Percentiles rank a stretch among this genome's conserved stretches.
Conservation (phyloP, 2,329 filamentous ascomycete genomes). For the Colletotrichum theobromicola region DNA sequence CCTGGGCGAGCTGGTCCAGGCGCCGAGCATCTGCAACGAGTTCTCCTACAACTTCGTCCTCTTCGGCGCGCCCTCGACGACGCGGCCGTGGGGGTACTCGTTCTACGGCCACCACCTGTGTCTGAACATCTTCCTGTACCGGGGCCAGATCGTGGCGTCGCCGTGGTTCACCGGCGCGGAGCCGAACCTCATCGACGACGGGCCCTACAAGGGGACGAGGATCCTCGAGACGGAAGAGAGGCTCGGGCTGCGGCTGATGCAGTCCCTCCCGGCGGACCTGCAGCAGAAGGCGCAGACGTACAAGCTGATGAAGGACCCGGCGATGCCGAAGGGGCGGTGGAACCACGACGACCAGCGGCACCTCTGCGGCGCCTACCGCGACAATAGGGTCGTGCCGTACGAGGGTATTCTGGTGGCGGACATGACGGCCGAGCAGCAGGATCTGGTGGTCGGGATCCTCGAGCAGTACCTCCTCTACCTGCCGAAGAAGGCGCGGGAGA, state of each 20-base stretch:
- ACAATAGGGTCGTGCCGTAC: slow-evolving; percentile 78
- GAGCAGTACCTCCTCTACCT: slow-evolving; percentile 73
- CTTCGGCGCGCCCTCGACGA: slow-evolving; percentile 66
- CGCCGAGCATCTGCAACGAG: slow-evolving; percentile 71
- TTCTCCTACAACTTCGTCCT: slow-evolving; percentile 78
- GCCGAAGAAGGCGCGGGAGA: slow-evolving; percentile 57
- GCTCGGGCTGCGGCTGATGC: slow-evolving; percentile 73
- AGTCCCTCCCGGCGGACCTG: slow-evolving; percentile 53
- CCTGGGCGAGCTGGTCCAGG: slow-evolving; percentile 70
- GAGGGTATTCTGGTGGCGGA: slow-evolving; percentile 66
- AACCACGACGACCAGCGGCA: slow-evolving; percentile 84
- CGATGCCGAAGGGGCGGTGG: slow-evolving; percentile 74
- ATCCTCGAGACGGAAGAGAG: slow-evolving; percentile 71
- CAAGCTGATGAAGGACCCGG: slow-evolving; percentile 64
- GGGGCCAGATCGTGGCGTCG: slow-evolving; percentile 68
- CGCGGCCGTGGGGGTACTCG: slow-evolving; percentile 71
- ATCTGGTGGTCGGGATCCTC: slow-evolving; percentile 62
- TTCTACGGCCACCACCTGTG: slow-evolving; percentile 84
- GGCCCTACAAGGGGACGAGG: slow-evolving; percentile 65
- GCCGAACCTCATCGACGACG: slow-evolving; percentile 74
- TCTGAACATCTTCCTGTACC: slow-evolving; percentile 71
- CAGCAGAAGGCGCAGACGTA: slow-evolving; percentile 62
- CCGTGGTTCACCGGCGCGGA: slow-evolving; percentile 84
- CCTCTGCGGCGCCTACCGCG: slow-evolving; percentile 77
- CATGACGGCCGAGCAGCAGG: slow-evolving; percentile 54